Base-by-base conservation (phyloP, 768 basidiomycete species). In the Rhizopogon vesiculosus region DNA sequence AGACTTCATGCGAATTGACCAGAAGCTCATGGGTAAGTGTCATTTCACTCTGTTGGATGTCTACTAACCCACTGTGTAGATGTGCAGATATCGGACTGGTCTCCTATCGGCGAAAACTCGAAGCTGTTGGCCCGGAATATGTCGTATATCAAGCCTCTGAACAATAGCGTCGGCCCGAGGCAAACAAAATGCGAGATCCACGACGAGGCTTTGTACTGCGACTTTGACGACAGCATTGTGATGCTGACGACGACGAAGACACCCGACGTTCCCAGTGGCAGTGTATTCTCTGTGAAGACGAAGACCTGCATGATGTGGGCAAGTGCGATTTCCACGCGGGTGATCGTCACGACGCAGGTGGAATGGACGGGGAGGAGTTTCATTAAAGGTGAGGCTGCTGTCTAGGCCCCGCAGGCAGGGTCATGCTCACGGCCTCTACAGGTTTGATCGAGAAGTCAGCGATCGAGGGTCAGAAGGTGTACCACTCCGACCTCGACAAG, bases 341-440 rank as follows among this genome's bases (percentile, higher is more conserved):
- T 99, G 13, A 60, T 94, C 10, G 91, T 98, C 3, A 94, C 92
- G 42, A 93, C 90, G 4, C 83, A 89, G 59, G 91, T 98, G 1
- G 95, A 98, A 57, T 99, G 96, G 94, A 92, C 91, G 0, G 95
- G 95, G 43, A 81, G 93, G 62, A 95, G 92, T 72, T 98, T 98
- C 73, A 94, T 99, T 71, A 96, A 91, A 73, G 89, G 94, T 93
- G 55, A 60, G 75, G 57, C 10, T 40, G 38, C 35, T 29, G 9
- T 4, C 16, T 7, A 18, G 3, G 1, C 31, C 8, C 18, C 55
- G 33, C 43, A 57, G 13, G 25, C 25, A 9, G 35, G 41, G 55
- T 15, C 42, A 29, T 13, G 29, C 48, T 9, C 18, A 61, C 42
- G 55, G 51, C 28, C 53, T 35, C 55, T 29, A 5, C 63, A 96